Conservation (phyloP, 805 yeast genomes). For the Sugiyamaella lignohabitans region DNA sequence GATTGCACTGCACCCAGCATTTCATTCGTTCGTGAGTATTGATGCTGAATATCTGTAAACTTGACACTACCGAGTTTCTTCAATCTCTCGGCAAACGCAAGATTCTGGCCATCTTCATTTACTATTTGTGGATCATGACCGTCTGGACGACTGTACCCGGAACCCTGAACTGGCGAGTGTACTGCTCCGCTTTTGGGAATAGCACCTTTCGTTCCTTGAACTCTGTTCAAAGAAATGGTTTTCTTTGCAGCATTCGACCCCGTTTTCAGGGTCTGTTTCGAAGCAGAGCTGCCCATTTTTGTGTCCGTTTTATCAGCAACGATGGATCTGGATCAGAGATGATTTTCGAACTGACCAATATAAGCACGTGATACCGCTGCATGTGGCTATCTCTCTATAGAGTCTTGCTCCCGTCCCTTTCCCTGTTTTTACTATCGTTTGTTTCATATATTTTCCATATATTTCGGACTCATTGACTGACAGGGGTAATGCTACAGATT, state of each 20-base stretch:
- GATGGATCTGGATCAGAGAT: too few relatives aligned
- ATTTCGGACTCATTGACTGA: too few relatives aligned
- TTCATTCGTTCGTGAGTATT: conserved; percentile 8
- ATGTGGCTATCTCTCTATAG: too few relatives aligned
- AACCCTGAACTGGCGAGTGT: not conserved
- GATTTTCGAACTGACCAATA: too few relatives aligned
- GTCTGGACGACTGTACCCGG: not conserved
- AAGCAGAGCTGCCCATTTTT: not conserved
- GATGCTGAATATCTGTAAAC: conserved; percentile 5
- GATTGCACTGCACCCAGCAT: conserved; percentile 21
- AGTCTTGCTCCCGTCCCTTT: too few relatives aligned
- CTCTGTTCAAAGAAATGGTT: not conserved
- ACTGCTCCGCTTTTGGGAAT: not conserved
- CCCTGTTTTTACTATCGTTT: too few relatives aligned
- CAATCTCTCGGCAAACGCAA: conserved; percentile 17
- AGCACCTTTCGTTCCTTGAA: not conserved
- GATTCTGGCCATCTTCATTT: conserved; percentile 38
- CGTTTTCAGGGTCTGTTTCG: not conserved
- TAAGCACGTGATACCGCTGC: too few relatives aligned
- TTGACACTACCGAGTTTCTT: conserved; percentile 21
- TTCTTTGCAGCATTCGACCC: not conserved
- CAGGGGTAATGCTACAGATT: too few relatives aligned
- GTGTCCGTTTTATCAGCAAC: too few relatives aligned
- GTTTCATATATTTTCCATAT: too few relatives aligned
- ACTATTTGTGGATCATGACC: not conserved